Conservation (phyloP, 257 asterid genomes). For the Salvia rosmarinus region DNA sequence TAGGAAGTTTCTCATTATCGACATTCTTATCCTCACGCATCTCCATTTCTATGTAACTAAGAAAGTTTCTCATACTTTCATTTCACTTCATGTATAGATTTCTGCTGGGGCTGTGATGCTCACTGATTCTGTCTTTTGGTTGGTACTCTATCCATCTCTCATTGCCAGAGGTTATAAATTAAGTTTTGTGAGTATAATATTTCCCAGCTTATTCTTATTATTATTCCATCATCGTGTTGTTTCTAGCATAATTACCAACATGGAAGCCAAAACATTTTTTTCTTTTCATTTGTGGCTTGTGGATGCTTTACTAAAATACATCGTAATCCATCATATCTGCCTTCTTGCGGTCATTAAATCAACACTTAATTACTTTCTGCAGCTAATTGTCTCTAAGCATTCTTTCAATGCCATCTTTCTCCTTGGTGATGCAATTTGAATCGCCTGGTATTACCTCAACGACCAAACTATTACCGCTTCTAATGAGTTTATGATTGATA, state of each 20-base stretch:
- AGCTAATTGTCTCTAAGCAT: conserved; percentile 71
- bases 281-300: neutral
- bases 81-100: conserved; percentile 45
- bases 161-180: conserved; percentile 43
- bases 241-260: neutral
- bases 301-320: neutral
- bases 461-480: neutral
- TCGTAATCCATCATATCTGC: neutral
- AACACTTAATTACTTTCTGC: conserved; percentile 33
- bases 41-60: neutral
- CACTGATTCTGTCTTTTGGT: conserved; percentile 69
- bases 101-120: conserved; percentile 88
- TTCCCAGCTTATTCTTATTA: conserved; percentile 5
- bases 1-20: no score
- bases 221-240: conserved; percentile 13
- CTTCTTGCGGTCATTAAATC: neutral
- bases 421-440: conserved; percentile 69
- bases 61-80: conserved; percentile 4
- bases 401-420: conserved; percentile 68
- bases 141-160: conserved; percentile 65
- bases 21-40: neutral
- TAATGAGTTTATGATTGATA: conserved; percentile 26
- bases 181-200: conserved; percentile 54
- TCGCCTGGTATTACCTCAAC: conserved; percentile 51
- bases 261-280: neutral